Base-by-base conservation (phyloP, 768 basidiomycete species). In the Auricularia auricula-judae region DNA sequence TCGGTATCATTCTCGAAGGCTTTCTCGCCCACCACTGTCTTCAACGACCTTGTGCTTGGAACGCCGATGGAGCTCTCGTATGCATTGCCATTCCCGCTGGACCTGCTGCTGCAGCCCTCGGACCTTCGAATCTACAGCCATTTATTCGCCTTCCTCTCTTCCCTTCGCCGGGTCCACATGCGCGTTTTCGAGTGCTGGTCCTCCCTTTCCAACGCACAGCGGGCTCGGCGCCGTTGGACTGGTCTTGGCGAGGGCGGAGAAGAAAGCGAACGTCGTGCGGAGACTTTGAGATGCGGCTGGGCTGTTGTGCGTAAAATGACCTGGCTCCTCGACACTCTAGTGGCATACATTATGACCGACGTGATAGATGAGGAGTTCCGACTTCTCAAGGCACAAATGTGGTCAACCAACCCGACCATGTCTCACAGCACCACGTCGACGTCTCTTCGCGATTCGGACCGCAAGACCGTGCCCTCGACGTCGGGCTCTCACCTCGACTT, bases 281-380 rank as follows among this genome's bases (percentile, higher is more conserved):
- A 79, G 62, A 79, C 93, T 21, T 77, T 91, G 64, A 80, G 93
- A 65, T 87, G 85, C 66, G 87, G 88, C 1, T 97, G 93, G 93
- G 91, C 91, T 1, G 82, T 88, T 36, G 87, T 93, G 7, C 77
- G 91, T 70, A 85, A 89, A 70, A 93, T 95, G 93, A 83, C 86
- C 51, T 95, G 92, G 91, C 95, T 94, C 71, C 77, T 96, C 65
- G 92, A 94, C 72, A 86, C 85, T 34, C 71, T 97, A 2, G 76
- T 91, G 63, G 86, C 85, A 10, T 95, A 97, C 73, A 84, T 92
- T 66, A 91, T 92, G 90, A 88, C 83, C 70, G 93, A 96, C 67
- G 93, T 96, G 8, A 81, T 94, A 39, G 93, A 94, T 66, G 82
- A 86, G 16, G 93, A 96, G 71, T 93, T 89, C 70, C 76, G 82